These are phyloP conservation scores for Akanthomyces lecanii DNA, from an alignment of 2,329 filamentous ascomycete species.

Conservation along the genomic window DNA sequence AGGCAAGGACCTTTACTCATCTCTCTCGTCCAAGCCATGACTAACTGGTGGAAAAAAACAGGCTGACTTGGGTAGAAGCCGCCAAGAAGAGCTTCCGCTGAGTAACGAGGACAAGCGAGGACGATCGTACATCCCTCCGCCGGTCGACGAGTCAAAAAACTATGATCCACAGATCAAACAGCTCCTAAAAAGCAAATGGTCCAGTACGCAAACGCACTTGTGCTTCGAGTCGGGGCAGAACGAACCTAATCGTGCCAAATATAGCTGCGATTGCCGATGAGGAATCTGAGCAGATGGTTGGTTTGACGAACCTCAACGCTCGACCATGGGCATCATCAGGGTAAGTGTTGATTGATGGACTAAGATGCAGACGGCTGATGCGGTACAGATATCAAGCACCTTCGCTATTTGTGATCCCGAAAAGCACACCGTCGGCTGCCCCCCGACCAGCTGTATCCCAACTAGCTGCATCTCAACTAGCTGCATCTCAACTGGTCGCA, in stretches of 20 bases:
- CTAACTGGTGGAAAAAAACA: not conserved
- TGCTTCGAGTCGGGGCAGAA: too few species aligned
- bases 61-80: conserved; percentile 8
- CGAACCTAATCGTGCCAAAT: not conserved
- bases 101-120: not conserved
- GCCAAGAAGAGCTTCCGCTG: conserved; percentile 13
- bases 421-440: not conserved
- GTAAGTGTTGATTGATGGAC: not conserved
- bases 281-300: conserved; percentile 11
- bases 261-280: conserved; percentile 6
- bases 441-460: not conserved
- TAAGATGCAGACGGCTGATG: not conserved
- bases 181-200: not conserved
- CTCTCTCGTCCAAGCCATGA: too few species aligned
- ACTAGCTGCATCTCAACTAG: not conserved
- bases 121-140: not conserved
- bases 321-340: conserved; percentile 11
- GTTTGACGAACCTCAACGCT: conserved; percentile 1
- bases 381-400: not conserved
- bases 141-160: not conserved
- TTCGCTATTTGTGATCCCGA: not conserved
- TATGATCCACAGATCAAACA: conserved; percentile 1
- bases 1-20: not conserved
- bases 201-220: not conserved
- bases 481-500: not conserved